These are phyloP conservation scores for Paramecium sonneborni DNA, from an alignment of 73 alveolate genomes.

Conservation along the genomic window DNA sequence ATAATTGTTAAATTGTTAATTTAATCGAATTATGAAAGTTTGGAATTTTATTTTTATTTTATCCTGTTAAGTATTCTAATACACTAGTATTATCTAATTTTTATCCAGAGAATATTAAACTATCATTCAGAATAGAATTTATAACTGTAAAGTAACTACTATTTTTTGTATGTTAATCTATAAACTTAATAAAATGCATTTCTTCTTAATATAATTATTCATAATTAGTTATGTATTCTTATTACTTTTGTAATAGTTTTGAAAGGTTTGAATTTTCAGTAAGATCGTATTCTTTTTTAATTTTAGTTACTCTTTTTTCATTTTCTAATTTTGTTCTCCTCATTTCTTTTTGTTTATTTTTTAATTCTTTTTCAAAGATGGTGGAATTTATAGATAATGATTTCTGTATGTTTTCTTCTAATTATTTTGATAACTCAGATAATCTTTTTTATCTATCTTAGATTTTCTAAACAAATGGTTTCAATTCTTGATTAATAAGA, in stretches of 20 bases:
- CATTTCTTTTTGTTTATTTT: constrained; percentile 9
- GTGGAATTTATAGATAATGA: neutral
- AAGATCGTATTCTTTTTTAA: neutral
- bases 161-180: neutral
- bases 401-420: neutral
- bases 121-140: neutral
- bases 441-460: neutral
- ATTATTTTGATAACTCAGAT: neutral
- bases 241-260: neutral
- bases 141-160: neutral
- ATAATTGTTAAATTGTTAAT: neutral
- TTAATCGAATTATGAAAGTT: neutral
- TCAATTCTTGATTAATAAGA: neutral
- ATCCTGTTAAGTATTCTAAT: neutral
- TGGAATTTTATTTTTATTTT: neutral
- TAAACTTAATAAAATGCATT: neutral
- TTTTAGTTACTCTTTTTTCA: constrained; percentile 13
- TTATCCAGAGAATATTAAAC: neutral
- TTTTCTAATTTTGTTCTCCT: neutral
- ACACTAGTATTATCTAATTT: neutral
- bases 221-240: neutral
- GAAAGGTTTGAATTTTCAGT: neutral
- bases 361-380: neutral
- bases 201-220: neutral
- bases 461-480: neutral